Conservation (phyloP, 2,329 filamentous ascomycete genomes). For the Gaeumannomyces sp. region DNA sequence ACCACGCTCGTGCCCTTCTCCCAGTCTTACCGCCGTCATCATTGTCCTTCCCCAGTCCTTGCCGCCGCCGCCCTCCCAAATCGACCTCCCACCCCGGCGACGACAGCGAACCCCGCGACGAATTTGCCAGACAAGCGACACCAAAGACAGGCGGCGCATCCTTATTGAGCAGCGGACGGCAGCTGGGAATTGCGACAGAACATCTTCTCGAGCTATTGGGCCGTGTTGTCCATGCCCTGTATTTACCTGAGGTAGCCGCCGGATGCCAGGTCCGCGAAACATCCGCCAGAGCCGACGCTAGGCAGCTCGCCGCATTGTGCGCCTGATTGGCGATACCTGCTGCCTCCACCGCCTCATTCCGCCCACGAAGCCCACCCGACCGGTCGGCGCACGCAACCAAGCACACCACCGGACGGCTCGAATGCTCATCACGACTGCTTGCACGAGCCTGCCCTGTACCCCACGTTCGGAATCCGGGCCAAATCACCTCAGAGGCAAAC, state of each 20-base stretch:
- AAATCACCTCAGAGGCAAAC: background rate
- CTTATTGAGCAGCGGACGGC: background rate
- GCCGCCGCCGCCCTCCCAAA: too few species aligned
- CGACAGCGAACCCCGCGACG: background rate
- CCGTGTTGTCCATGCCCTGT: background rate
- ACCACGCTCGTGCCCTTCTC: background rate
- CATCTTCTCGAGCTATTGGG: background rate
- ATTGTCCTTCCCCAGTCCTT: background rate
- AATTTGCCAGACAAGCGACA: background rate
- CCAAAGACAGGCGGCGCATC: background rate
- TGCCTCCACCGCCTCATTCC: background rate
- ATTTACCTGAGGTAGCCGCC: background rate
- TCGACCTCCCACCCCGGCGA: background rate
- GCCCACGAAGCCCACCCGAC: background rate
- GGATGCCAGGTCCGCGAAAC: background rate
- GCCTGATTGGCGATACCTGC: background rate
- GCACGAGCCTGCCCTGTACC: background rate
- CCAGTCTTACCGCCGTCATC: background rate
- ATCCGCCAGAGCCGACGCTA: background rate
- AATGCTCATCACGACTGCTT: background rate
- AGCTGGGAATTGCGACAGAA: background rate
- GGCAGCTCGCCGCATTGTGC: background rate
- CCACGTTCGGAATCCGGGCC: background rate
- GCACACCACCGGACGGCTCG: background rate
- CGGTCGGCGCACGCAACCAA: background rate